Evolutionary conservation across 2,329 filamentous ascomycete species (phyloP), one percentile per base, ranked within the genome.

Genomic region (Xylariaceae sp.): DNA sequence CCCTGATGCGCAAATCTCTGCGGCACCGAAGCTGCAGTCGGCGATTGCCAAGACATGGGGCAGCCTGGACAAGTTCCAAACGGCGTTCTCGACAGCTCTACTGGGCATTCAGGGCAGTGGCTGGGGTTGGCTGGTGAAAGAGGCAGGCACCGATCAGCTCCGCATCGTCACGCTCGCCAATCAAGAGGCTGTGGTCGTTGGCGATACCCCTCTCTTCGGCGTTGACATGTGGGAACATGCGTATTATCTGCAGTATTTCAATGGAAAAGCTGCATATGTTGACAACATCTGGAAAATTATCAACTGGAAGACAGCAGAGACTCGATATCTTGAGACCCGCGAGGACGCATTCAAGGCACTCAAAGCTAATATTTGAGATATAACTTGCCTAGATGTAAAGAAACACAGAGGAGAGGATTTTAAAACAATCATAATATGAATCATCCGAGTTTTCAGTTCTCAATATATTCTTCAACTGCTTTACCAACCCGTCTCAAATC

Each of bases 221-320:
- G 75, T 95, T 2, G 89, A 95, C 64, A 92, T 94, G 80, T 94
- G 88, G 89, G 89, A 95, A 71, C 89, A 95, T 70, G 89, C 89
- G 1, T 95, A 94, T 64, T 95, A 95, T 62, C 69, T 94, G 16
- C 88, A 87, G 79, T 91, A 89, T 57, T 72, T 85, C 47, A 90
- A 90, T 58, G 80, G 82, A 48, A 88, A 89, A 66, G 83, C 82
- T 1, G 80, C 80, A 0, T 91, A 91, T 56, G 76, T 88, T 6
- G 78, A 86, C 49, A 85, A 85, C 51, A 86, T 89, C 56, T 90
- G 85, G 86, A 81, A 81, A 25, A 79, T 90, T 23, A 80, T 90
- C 60, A 89, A 88, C 69, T 90, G 86, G 86, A 80, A 83, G 67
- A 82, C 76, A 5, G 77, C 80, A 1, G 84, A 87, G 68, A 67